Percentiles rank a stretch among this genome's conserved stretches.
Evolutionary conservation across 495 filamentous ascomycete genomes (phyloP).

Genomic region (Hyaloscypha variabilis): DNA sequence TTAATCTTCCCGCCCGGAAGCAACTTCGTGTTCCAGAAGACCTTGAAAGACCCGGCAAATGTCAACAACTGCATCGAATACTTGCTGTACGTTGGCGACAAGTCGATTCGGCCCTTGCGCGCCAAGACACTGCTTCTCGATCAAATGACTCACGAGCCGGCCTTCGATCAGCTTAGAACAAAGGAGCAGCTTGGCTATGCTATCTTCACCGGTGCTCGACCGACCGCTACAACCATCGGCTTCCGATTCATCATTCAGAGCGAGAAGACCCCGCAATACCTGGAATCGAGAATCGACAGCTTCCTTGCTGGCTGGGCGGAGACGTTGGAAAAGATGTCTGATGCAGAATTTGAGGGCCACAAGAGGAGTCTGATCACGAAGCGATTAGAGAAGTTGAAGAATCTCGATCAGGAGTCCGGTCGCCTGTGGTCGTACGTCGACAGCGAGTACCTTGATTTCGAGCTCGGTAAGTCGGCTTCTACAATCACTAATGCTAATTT

Average conservation of each 20-base stretch:
- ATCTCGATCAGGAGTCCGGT: conserved; percentile 79
- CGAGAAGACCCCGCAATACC: conserved; percentile 78
- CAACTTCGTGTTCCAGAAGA: conserved; percentile 80
- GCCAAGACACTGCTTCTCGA: conserved; percentile 81
- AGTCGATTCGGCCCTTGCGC: conserved; percentile 63
- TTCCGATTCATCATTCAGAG: conserved; percentile 95
- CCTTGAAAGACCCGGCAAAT: conserved; percentile 85
- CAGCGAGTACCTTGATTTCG: conserved; percentile 88
- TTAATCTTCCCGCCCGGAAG: conserved; percentile 76
- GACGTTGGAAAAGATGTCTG: conserved; percentile 72
- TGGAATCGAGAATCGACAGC: conserved; percentile 83
- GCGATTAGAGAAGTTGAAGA: conserved; percentile 90
- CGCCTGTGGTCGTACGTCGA: conserved; percentile 85
- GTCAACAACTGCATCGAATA: conserved; percentile 98
- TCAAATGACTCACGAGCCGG: conserved; percentile 92
- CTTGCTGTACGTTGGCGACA: conserved; percentile 76
- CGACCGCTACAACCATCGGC: conserved; percentile 71
- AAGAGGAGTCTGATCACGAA: conserved; percentile 89
- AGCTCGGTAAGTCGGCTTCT: conserved; percentile 61
- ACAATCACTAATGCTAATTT: conserved; percentile 11
- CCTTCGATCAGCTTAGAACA: conserved; percentile 90
- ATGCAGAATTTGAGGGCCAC: conserved; percentile 86
- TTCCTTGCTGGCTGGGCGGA: conserved; percentile 72
- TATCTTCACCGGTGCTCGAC: conserved; percentile 79
- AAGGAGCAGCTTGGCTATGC: conserved; percentile 98